A percentile compares a stretch with the other conserved stretches of the same genome.
phyloP scores from a whole-genome alignment of 73 alveolate genomes.

The Uronychia binucleata region DNA sequence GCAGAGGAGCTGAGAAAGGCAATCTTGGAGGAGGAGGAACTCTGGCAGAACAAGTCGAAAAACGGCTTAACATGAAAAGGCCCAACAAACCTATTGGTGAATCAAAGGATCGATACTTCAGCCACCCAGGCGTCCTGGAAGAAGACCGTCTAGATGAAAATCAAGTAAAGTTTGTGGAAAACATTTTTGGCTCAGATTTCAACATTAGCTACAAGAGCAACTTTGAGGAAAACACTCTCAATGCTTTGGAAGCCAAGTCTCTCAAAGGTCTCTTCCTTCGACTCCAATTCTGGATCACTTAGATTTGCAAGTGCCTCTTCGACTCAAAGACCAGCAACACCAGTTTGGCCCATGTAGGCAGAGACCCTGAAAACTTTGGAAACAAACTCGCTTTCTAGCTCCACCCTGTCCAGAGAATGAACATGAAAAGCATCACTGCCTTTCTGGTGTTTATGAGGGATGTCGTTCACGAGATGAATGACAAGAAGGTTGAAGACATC shows the following conservation, averaged over 20 bases:
- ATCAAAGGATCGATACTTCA: not conserved
- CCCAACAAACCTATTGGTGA: not conserved
- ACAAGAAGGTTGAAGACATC: constrained; percentile 28
- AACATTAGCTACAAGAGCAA: constrained; percentile 15
- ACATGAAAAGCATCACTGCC: constrained; percentile 41
- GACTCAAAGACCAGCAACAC: constrained; percentile 14
- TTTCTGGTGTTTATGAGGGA: constrained; percentile 57
- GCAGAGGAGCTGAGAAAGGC: not conserved
- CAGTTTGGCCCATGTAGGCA: not conserved
- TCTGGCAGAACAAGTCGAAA: not conserved
- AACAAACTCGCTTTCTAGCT: constrained; percentile 9
- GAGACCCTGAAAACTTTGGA: not conserved
- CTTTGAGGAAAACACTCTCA: constrained; percentile 42
- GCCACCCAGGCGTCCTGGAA: not conserved
- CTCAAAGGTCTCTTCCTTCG: constrained; percentile 65
- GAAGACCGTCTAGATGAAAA: constrained; percentile 12
- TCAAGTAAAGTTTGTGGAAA: constrained; percentile 37
- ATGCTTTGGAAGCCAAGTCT: constrained; percentile 54
- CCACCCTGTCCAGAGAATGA: constrained; percentile 38
- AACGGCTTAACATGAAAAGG: not conserved
- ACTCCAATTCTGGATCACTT: constrained; percentile 73
- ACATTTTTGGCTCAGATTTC: constrained; percentile 70
- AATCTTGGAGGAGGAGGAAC: not conserved
- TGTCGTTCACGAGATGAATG: constrained; percentile 47
- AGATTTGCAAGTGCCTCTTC: constrained; percentile 56